Conservation (phyloP, 805 yeast genomes). For the Sugiyamaella chiloensis region DNA sequence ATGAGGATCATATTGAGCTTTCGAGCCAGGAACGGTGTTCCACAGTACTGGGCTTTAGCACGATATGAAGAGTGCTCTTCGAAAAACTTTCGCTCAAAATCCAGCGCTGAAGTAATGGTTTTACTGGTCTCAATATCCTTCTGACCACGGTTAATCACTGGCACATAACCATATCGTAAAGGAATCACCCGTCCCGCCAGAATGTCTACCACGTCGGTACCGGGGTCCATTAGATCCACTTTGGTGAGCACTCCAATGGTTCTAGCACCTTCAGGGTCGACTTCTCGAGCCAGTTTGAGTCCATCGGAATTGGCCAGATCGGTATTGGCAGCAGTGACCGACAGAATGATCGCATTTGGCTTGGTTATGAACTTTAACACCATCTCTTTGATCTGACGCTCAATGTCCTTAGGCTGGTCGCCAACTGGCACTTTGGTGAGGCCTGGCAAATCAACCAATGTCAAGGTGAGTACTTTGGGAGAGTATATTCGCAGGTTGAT, state of each 20-base stretch:
- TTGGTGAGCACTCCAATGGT: slow-evolving; percentile 97
- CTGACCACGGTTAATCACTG: slow-evolving; percentile 96
- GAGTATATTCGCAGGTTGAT: slow-evolving; percentile 90
- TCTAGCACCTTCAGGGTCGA: slow-evolving; percentile 93
- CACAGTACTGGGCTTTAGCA: slow-evolving; percentile 93
- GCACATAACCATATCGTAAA: slow-evolving; percentile 90
- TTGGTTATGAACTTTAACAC: slow-evolving; percentile 88
- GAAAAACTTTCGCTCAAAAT: slow-evolving; percentile 75
- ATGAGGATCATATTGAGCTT: slow-evolving; percentile 82
- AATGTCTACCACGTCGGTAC: slow-evolving; percentile 95
- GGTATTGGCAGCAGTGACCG: slow-evolving; percentile 94
- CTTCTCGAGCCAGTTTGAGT: slow-evolving; percentile 92
- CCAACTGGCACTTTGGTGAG: slow-evolving; percentile 98
- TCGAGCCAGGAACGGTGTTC: slow-evolving; percentile 96
- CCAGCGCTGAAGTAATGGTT: slow-evolving; percentile 82
- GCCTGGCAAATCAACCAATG: slow-evolving; percentile 96
- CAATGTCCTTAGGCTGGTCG: slow-evolving; percentile 97
- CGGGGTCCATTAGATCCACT: slow-evolving; percentile 95
- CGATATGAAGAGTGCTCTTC: slow-evolving; percentile 88
- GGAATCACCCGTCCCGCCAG: slow-evolving; percentile 95
- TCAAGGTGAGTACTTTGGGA: slow-evolving; percentile 89
- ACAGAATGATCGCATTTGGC: slow-evolving; percentile 90
- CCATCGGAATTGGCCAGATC: slow-evolving; percentile 98
- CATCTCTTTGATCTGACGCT: slow-evolving; percentile 89
- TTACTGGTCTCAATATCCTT: slow-evolving; percentile 87